Evolutionary conservation across 2,329 filamentous ascomycete species (phyloP).

Genomic region (Truncatella angustata): DNA sequence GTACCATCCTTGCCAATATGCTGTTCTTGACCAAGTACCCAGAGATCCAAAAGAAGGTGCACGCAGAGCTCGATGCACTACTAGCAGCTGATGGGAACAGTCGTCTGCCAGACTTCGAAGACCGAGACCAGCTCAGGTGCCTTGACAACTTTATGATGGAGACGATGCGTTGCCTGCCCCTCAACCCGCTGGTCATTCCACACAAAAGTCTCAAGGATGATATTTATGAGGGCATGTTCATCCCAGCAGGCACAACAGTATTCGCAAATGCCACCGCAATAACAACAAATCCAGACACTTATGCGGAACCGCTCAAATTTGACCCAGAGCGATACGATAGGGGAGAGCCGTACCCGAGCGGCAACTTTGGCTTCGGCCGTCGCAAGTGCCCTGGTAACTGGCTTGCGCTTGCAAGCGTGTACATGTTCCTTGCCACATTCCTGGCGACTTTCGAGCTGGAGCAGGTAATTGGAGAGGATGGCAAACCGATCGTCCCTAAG

Average conservation of each 20-base stretch:
- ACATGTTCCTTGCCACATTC: slow-evolving; percentile 37
- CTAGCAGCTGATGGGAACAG: slow-evolving; percentile 10
- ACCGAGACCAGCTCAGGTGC: slow-evolving; percentile 28
- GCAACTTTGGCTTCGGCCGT: slow-evolving; percentile 52
- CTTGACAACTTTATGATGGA: slow-evolving; percentile 30
- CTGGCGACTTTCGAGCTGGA: slow-evolving; percentile 36
- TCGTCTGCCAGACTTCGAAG: slow-evolving; percentile 32
- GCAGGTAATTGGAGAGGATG: slow-evolving; percentile 30
- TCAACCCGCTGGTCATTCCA: slow-evolving; percentile 37
- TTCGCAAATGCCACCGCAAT: slow-evolving; percentile 44
- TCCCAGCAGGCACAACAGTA: slow-evolving; percentile 50
- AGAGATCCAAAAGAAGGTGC: slow-evolving; percentile 9
- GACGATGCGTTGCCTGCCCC: slow-evolving; percentile 26
- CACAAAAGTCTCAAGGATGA: slow-evolving; percentile 45
- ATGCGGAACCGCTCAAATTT: slow-evolving; percentile 41
- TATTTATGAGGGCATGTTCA: slow-evolving; percentile 48
- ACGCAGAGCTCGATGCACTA: slow-evolving; percentile 24
- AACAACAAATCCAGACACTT: slow-evolving; percentile 38
- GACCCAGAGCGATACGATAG: slow-evolving; percentile 43
- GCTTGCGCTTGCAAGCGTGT: slow-evolving; percentile 45
- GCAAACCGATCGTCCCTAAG: slow-evolving; percentile 17
- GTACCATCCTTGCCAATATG: slow-evolving; percentile 29
- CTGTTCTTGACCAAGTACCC: slow-evolving; percentile 14
- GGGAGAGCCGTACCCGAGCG: slow-evolving; percentile 42
- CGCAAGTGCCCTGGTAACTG: slow-evolving; percentile 49